Conservation (phyloP, 2,329 filamentous ascomycete genomes). For the Thelonectria discophora region DNA sequence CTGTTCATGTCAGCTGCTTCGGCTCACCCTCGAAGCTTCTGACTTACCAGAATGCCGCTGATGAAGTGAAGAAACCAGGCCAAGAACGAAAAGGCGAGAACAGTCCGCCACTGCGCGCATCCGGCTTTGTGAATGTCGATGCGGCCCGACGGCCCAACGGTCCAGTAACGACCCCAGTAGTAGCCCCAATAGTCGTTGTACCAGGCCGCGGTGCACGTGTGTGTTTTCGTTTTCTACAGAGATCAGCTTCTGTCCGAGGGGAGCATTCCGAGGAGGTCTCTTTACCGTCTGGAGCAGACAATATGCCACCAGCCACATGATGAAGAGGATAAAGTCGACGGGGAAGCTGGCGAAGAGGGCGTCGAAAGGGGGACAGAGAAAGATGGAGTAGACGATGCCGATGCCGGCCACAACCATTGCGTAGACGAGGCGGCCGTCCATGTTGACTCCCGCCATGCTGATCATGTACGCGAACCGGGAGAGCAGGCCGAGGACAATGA, state of each 20-base stretch:
- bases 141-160: slow-evolving; percentile 18
- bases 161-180: slow-evolving; percentile 39
- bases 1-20: neutral
- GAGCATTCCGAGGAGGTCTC: neutral
- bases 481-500: slow-evolving; percentile 41
- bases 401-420: slow-evolving; percentile 41
- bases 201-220: slow-evolving; percentile 33
- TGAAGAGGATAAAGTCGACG: slow-evolving; percentile 39
- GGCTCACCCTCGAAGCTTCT: no score
- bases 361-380: slow-evolving; percentile 35
- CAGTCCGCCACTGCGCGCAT: slow-evolving; percentile 8
- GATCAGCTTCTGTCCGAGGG: neutral
- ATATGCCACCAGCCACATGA: slow-evolving; percentile 43
- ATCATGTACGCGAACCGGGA: slow-evolving; percentile 33
- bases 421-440: slow-evolving; percentile 37
- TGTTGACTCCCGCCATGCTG: slow-evolving; percentile 12
- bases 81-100: slow-evolving; percentile 7
- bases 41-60: slow-evolving; percentile 2
- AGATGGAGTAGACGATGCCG: slow-evolving; percentile 38
- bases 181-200: slow-evolving; percentile 42
- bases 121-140: slow-evolving; percentile 1
- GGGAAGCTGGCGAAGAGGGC: slow-evolving; percentile 38
- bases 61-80: slow-evolving; percentile 2
- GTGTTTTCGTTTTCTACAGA: slow-evolving; percentile 22
- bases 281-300: slow-evolving; percentile 37